Percentiles rank a stretch among this genome's conserved stretches.
phyloP scores from a whole-genome alignment of 1,284 basidiomycete species.

The Ceratobasidium sp. region DNA sequence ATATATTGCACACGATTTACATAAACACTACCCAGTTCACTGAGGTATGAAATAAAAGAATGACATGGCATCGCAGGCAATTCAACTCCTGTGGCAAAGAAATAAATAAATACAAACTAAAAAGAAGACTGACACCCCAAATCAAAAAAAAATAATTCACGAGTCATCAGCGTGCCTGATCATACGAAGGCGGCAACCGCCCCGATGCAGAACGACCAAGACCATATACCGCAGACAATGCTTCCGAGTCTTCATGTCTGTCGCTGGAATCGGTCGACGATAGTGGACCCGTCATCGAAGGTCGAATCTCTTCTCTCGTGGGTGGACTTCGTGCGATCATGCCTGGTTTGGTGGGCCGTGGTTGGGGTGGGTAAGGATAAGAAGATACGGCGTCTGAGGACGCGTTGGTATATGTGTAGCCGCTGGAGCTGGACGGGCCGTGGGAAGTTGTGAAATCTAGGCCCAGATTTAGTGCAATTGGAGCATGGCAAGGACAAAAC shows the following conservation, averaged over 20 bases:
- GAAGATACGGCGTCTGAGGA: not conserved
- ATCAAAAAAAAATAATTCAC: not conserved
- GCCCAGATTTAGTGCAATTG: no score
- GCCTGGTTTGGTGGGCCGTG: not conserved
- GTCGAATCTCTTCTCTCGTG: not conserved
- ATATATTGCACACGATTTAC: no score
- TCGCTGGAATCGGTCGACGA: not conserved
- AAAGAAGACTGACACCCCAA: not conserved
- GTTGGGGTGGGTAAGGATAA: not conserved
- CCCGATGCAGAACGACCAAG: not conserved
- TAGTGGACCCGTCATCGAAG: not conserved
- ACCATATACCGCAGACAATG: not conserved
- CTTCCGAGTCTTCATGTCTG: constrained; percentile 11
- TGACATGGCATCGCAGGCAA: no score
- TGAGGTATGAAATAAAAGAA: no score
- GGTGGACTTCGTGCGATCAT: not conserved
- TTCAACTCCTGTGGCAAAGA: no score
- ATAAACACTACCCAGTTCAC: no score
- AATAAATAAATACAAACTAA: no score
- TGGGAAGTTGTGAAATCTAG: not conserved
- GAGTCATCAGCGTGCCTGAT: not conserved
- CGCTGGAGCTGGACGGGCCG: not conserved
- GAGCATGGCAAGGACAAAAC: no score
- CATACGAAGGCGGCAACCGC: constrained; percentile 3
- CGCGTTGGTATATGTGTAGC: not conserved